Percentiles rank a stretch among this genome's conserved stretches.
Conservation (phyloP, 495 filamentous ascomycete genomes). For the Entonaema liquescens region DNA sequence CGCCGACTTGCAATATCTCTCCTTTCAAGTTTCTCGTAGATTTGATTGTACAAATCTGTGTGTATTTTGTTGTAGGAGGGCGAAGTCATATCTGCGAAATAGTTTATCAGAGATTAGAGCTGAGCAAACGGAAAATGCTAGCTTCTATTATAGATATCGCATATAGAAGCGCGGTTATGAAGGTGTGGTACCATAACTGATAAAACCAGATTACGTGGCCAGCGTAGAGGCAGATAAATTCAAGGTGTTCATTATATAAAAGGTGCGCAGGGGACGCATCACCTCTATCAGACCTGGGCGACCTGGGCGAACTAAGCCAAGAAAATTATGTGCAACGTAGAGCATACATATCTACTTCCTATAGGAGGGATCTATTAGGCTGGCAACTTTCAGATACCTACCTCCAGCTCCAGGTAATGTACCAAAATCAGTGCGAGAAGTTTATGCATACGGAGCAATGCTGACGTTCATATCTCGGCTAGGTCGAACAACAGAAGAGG, state of each 20-base stretch:
- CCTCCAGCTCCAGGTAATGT: background rate
- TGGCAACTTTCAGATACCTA: background rate
- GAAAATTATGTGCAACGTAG: background rate
- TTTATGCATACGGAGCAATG: too few species aligned
- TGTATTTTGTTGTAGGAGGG: background rate
- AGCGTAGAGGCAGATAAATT: background rate
- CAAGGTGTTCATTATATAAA: background rate
- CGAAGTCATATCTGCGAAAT: background rate
- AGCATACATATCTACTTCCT: background rate
- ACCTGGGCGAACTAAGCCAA: too few species aligned
- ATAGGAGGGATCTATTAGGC: background rate
- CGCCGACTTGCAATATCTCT: conserved; percentile 3
- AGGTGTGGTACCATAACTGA: background rate
- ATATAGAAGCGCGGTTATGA: background rate
- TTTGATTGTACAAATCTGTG: background rate
- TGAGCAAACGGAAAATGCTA: background rate
- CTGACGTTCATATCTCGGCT: too few species aligned
- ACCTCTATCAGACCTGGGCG: background rate
- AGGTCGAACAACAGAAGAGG: too few species aligned
- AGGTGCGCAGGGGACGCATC: background rate
- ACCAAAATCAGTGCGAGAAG: background rate
- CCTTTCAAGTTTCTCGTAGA: background rate
- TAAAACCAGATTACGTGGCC: background rate
- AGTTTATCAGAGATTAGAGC: too few species aligned
- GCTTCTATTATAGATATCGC: background rate